phyloP scores from a whole-genome alignment of 31 red algal species.

The Odonthalia washingtoniensis region DNA sequence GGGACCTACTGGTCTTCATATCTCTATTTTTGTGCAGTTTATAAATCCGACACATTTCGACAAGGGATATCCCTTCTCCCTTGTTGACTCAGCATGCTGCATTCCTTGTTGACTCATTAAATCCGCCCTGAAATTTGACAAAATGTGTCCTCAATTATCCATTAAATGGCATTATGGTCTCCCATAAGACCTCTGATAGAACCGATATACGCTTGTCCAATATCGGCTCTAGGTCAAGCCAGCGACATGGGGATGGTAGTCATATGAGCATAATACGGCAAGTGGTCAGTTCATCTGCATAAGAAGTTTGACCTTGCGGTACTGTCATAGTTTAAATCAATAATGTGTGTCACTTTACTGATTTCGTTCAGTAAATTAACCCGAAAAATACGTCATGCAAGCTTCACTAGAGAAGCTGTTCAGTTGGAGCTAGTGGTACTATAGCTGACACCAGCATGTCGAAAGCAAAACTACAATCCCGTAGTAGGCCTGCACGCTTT shows the following conservation, averaged over 20 bases:
- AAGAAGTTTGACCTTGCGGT: too few species aligned
- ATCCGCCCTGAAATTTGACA: neutral
- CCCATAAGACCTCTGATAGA: conserved; percentile 27
- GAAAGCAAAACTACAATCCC: neutral
- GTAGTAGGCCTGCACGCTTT: neutral
- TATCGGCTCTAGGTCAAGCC: too few species aligned
- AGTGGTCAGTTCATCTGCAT: too few species aligned
- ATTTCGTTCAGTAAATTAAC: neutral
- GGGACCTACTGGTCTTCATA: neutral
- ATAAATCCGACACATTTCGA: too few species aligned
- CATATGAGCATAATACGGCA: too few species aligned
- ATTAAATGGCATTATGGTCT: neutral
- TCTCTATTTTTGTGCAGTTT: too few species aligned
- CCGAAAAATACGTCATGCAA: neutral
- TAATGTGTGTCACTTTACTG: neutral
- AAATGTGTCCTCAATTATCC: neutral
- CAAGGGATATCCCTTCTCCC: too few species aligned
- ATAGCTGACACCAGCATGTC: neutral
- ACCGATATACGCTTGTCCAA: neutral
- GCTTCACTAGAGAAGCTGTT: neutral
- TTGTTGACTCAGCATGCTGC: too few species aligned
- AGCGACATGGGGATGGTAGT: too few species aligned
- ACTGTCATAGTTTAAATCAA: too few species aligned
- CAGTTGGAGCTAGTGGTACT: too few species aligned
- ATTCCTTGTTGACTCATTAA: too few species aligned